A percentile compares a stretch with the other conserved stretches of the same genome.
These are phyloP conservation scores for Penicillium robsamsonii DNA, from an alignment of 495 filamentous ascomycete species.

Conservation along the genomic window DNA sequence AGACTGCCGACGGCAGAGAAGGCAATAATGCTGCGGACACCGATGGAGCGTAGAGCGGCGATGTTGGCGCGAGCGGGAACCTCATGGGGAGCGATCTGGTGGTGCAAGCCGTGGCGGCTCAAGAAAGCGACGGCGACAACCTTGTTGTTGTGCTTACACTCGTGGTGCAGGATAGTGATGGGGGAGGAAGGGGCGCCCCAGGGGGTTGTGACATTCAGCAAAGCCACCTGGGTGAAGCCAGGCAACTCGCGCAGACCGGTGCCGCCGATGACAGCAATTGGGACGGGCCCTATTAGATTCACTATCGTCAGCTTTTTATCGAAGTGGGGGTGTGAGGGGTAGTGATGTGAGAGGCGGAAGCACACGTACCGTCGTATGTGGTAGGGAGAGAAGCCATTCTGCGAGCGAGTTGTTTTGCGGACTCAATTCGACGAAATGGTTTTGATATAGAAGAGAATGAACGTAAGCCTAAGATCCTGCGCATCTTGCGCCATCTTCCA, in stretches of 20 bases:
- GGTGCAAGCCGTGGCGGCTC: slow-evolving; percentile 83
- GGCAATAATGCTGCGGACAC: slow-evolving; percentile 85
- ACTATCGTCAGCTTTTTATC: slow-evolving; percentile 13
- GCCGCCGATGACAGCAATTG: slow-evolving; percentile 94
- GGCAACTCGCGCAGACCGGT: slow-evolving; percentile 76
- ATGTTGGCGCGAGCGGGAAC: slow-evolving; percentile 91
- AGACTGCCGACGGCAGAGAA: slow-evolving; percentile 95
- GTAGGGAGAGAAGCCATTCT: slow-evolving; percentile 57
- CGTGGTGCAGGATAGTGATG: slow-evolving; percentile 84
- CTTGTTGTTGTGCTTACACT: slow-evolving; percentile 53
- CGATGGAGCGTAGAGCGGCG: slow-evolving; percentile 83
- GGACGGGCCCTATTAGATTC: slow-evolving; percentile 62
- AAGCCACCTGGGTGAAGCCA: slow-evolving; percentile 78
- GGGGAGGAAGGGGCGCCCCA: slow-evolving; percentile 91
- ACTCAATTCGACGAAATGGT: slow-evolving; percentile 37
- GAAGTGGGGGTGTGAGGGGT: slow-evolving; percentile 22
- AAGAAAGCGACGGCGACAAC: slow-evolving; percentile 84
- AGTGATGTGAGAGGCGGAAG: slow-evolving; percentile 8
- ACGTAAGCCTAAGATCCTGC: slow-evolving; percentile 21
- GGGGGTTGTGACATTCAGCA: slow-evolving; percentile 70
- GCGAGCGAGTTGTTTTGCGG: slow-evolving; percentile 35
- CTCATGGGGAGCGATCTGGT: slow-evolving; percentile 89
- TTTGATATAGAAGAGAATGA: slow-evolving; percentile 30
- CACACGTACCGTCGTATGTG: slow-evolving; percentile 51
- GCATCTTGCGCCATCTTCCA: slow-evolving; percentile 18